Base-by-base conservation (phyloP, 371 early-diverging fungal genomes). In the Fennellomyces sp. region DNA sequence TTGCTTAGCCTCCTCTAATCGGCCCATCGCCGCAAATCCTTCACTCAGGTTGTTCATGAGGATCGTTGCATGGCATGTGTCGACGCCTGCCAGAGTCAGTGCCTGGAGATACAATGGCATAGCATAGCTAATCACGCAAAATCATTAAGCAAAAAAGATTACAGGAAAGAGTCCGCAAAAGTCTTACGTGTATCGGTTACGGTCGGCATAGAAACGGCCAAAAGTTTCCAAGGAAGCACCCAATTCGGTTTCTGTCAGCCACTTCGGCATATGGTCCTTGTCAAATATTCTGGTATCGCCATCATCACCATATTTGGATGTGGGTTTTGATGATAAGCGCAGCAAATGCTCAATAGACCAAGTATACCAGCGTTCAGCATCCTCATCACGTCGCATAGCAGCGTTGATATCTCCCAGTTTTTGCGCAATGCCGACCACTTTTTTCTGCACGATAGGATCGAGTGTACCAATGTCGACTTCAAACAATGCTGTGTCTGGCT, bases 11-110 rank as follows among this genome's bases (percentile, higher is more conserved):
- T 84, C 85, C 23, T 83, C 80, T 33, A 78, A 59, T 21, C 80
- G 66, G 2, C 80, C 79, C 36, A 85, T 55, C 11, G 75, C 76
- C 19, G 82, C 77, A 67, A 80, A 84, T 7, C 75, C 72, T 30
- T 87, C 86, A n/a, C 85, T 75, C 35, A 87, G 62, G 55, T 87
- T 87, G 60, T 85, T 83, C 85, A 85, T 87, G 47, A 82, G 47
- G 1, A 82, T 76, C 2, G 75, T 58, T 15, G 80, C 65, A 39
- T 77, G 80, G 28, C 85, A 84, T 5, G 76, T 76, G 11, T 74
- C 58, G 26, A 76, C 49, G 4, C 72, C 72, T 13, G 72, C 63
- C 60, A 88, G 58, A 1, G 73, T 64, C 28, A 88, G 64, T n/a
- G 85, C 81, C 35, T 75, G 77, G 53, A 84, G 69, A 60, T 88